These are phyloP conservation scores for Diospyros kaki DNA, from an alignment of 148 eudicot genomes.

Conservation along the genomic window DNA sequence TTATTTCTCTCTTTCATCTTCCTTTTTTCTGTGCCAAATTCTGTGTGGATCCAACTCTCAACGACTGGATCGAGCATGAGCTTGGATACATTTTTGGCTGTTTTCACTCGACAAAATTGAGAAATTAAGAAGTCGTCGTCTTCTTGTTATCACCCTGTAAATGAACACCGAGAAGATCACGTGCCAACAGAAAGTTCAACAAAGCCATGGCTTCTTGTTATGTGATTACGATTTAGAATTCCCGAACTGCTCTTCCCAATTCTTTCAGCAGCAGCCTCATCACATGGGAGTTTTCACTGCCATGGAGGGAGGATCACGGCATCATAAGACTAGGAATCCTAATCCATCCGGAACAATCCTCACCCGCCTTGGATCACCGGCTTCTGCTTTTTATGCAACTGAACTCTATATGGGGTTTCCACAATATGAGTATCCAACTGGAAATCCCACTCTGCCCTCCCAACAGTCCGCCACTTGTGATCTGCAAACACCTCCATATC, in stretches of 20 bases:
- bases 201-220: too few relatives aligned
- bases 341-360: slow-evolving; percentile 21
- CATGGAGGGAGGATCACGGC: too few relatives aligned
- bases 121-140: too few relatives aligned
- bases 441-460: slow-evolving; percentile 23
- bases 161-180: too few relatives aligned
- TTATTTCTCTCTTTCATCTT: not conserved
- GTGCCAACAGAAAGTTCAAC: too few relatives aligned
- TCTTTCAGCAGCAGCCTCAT: slow-evolving; percentile 7
- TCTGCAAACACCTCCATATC: slow-evolving; percentile 19
- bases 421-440: slow-evolving; percentile 17
- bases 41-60: not conserved
- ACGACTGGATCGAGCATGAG: not conserved
- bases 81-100: not conserved
- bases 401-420: slow-evolving; percentile 30
- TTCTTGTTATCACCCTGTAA: too few relatives aligned
- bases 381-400: slow-evolving; percentile 32
- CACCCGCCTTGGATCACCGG: slow-evolving; percentile 24
- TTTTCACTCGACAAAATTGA: not conserved
- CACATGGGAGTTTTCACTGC: slow-evolving; percentile 6
- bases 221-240: too few relatives aligned
- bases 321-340: too few relatives aligned
- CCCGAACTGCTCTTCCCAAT: too few relatives aligned
- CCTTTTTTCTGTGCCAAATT: not conserved
- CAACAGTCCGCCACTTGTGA: slow-evolving; percentile 26